These are phyloP conservation scores for Paradendryphiella salina DNA, from an alignment of 2,329 filamentous ascomycete species.

Conservation along the genomic window DNA sequence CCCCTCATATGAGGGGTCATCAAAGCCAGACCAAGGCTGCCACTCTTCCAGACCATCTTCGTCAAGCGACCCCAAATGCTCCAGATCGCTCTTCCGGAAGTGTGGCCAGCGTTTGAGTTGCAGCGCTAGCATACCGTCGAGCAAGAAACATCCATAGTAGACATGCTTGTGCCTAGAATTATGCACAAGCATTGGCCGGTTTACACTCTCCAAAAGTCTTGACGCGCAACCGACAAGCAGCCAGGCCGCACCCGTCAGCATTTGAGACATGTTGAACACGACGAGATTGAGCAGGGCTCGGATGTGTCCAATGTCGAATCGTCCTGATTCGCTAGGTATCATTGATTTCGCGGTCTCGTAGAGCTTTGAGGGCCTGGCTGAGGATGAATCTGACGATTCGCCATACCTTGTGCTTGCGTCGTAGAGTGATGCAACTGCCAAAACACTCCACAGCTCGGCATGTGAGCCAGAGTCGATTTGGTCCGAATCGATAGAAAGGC, in stretches of 20 bases:
- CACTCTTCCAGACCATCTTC: conserved; percentile 74
- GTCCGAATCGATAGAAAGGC: conserved; percentile 38
- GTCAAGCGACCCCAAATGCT: conserved; percentile 55
- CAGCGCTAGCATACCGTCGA: conserved; percentile 63
- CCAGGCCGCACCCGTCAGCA: conserved; percentile 64
- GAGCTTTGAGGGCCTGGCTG: conserved; percentile 22
- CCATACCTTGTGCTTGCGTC: conserved; percentile 11
- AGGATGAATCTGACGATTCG: conserved; percentile 2
- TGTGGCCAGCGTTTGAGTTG: conserved; percentile 57
- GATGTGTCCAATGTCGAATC: conserved; percentile 47
- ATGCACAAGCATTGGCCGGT: conserved; percentile 37
- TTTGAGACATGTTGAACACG: conserved; percentile 64
- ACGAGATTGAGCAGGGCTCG: conserved; percentile 56
- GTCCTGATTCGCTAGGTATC: conserved; percentile 37
- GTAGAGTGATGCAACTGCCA: conserved; percentile 49
- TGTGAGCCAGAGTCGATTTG: conserved; percentile 43
- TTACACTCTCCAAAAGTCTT: conserved; percentile 54
- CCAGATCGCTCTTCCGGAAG: conserved; percentile 54
- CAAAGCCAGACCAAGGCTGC: conserved; percentile 67
- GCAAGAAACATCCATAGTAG: conserved; percentile 62
- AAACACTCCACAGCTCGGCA: conserved; percentile 52
- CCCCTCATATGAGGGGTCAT: conserved; percentile 31
- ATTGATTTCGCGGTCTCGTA: conserved; percentile 37
- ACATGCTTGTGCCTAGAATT: conserved; percentile 47
- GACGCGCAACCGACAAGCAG: conserved; percentile 67